A percentile compares a stretch with the other conserved stretches of the same genome.
phyloP scores from a whole-genome alignment of 2,329 filamentous ascomycete genomes.

The Eurotiales sp. region DNA sequence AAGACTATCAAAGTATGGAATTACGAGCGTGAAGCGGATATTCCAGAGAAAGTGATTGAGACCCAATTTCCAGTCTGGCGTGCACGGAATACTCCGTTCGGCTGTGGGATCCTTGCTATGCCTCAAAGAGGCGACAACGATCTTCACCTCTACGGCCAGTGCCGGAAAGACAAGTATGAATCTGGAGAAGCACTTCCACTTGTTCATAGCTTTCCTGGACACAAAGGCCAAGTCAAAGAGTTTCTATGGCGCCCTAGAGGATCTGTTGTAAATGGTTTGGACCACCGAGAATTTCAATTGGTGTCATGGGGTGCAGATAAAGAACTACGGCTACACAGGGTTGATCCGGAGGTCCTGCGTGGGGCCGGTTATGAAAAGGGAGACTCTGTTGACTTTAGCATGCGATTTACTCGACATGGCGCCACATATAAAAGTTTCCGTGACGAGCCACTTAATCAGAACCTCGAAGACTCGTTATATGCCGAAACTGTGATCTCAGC shows the following conservation, averaged over 20 bases:
- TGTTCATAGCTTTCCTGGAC: constrained; percentile 52
- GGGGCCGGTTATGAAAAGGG: constrained; percentile 72
- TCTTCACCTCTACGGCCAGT: constrained; percentile 76
- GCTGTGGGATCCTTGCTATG: constrained; percentile 81
- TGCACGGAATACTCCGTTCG: constrained; percentile 87
- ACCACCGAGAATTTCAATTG: constrained; percentile 85
- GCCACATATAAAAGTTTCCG: constrained; percentile 83
- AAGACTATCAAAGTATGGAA: constrained; percentile 95
- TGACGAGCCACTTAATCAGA: constrained; percentile 59
- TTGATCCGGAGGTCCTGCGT: constrained; percentile 61
- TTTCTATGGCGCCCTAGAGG: constrained; percentile 86
- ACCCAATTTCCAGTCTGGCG: constrained; percentile 88
- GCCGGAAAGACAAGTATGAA: constrained; percentile 39
- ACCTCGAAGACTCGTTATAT: constrained; percentile 50
- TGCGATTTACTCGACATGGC: constrained; percentile 76
- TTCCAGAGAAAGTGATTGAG: constrained; percentile 70
- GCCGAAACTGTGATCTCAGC: constrained; percentile 29
- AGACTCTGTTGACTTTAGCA: constrained; percentile 57
- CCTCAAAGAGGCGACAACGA: constrained; percentile 83
- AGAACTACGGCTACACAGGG: constrained; percentile 71
- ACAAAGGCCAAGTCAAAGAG: constrained; percentile 71
- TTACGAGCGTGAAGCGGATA: constrained; percentile 60
- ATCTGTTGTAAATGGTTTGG: constrained; percentile 62
- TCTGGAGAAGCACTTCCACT: constrained; percentile 36
- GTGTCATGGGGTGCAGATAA: constrained; percentile 91